Conservation (phyloP, 2,329 filamentous ascomycete genomes). For the Fusarium robinianum region DNA sequence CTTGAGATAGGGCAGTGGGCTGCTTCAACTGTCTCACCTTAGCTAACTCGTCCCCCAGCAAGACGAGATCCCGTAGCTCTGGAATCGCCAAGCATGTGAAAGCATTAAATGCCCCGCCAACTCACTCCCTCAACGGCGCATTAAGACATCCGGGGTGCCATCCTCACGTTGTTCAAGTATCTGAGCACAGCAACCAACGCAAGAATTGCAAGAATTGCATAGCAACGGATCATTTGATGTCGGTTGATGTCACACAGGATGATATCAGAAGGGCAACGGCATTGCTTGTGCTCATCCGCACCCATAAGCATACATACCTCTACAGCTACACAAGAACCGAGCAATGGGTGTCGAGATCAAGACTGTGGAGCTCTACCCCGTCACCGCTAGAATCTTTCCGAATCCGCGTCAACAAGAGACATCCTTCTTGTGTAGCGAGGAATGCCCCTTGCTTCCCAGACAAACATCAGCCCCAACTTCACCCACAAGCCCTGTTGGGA, state of each 20-base stretch:
- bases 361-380: too few relatives aligned
- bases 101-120: slow-evolving; percentile 13
- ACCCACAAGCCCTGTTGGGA: too few relatives aligned
- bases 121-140: slow-evolving; percentile 7
- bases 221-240: slow-evolving; percentile 8
- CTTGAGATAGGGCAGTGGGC: too few relatives aligned
- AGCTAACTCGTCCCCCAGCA: slow-evolving; percentile 9
- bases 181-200: slow-evolving; percentile 13
- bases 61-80: slow-evolving; percentile 15
- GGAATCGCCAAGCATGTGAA: slow-evolving; percentile 21
- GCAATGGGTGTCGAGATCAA: too few relatives aligned
- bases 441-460: too few relatives aligned
- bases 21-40: slow-evolving; percentile 12
- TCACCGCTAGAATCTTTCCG: too few relatives aligned
- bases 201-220: background rate
- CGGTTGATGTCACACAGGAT: background rate
- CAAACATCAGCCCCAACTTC: too few relatives aligned
- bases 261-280: background rate
- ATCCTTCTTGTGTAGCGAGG: too few relatives aligned
- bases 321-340: slow-evolving; percentile 5
- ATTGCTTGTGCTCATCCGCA: too few relatives aligned
- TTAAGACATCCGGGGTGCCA: slow-evolving; percentile 18
- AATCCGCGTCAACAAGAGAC: too few relatives aligned
- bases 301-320: background rate
- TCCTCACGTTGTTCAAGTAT: background rate